Percentiles rank a stretch among this genome's conserved stretches.
These are phyloP conservation scores for Chrysochromulina tobinii DNA, from an alignment of 78 protist species.

Conservation along the genomic window DNA sequence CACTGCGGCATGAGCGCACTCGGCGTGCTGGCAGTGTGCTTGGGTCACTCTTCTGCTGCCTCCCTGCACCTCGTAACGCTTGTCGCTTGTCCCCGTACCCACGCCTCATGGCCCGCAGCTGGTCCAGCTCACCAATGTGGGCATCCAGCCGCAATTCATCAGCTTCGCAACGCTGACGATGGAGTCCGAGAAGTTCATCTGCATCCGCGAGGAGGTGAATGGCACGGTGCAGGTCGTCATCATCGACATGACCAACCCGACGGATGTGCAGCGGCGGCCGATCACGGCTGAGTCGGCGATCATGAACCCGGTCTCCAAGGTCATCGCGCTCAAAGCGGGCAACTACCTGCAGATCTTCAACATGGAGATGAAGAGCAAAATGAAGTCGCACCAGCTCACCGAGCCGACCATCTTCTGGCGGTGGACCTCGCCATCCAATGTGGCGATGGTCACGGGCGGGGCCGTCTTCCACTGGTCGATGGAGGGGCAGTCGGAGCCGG, in stretches of 20 bases:
- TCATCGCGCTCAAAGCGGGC: constrained; percentile 93
- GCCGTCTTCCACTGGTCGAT: constrained; percentile 98
- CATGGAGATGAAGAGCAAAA: constrained; percentile 84
- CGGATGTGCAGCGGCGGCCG: constrained; percentile 71
- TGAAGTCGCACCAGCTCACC: constrained; percentile 75
- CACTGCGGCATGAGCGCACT: too few relatives aligned
- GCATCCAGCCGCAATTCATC: constrained; percentile 65
- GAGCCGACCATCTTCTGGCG: constrained; percentile 94
- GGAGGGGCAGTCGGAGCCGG: constrained; percentile 86
- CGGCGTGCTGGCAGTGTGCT: too few relatives aligned
- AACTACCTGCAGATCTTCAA: constrained; percentile 90
- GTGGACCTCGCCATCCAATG: constrained; percentile 84
- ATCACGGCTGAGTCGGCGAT: constrained; percentile 94
- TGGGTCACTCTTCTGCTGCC: too few relatives aligned
- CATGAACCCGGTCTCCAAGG: constrained; percentile 91
- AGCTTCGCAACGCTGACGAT: constrained; percentile 87
- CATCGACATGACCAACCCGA: constrained; percentile 76
- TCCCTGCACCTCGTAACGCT: too few relatives aligned
- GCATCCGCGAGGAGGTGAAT: constrained; percentile 86
- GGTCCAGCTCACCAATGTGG: constrained; percentile 10
- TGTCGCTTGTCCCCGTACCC: too few relatives aligned
- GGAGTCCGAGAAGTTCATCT: constrained; percentile 92
- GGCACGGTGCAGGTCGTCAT: constrained; percentile 78
- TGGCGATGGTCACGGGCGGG: constrained; percentile 91
- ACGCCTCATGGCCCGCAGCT: background rate